Base-by-base conservation (phyloP, 2,329 filamentous ascomycete genomes). In the Cylindrodendrum hubeiense region DNA sequence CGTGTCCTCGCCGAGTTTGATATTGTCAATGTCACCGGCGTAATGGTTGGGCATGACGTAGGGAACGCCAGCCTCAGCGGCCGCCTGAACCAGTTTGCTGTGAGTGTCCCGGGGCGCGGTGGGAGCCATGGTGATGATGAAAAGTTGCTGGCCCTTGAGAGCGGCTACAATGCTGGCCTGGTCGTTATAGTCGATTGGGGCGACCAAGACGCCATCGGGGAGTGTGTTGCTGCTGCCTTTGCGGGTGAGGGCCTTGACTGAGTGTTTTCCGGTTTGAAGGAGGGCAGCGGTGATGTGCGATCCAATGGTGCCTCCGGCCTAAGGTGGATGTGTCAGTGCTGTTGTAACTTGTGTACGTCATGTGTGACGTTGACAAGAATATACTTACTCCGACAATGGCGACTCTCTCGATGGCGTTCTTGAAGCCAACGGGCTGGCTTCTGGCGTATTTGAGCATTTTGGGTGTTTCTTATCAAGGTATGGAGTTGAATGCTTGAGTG, bases 41-140 rank as follows among this genome's bases (percentile, higher is more conserved):
- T 77, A 85, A 4, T 73, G 74, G 67, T 87, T 88, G 0, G 87
- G 86, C 75, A 89, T 79, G 56, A 89, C 66, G 69, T 84, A 88
- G 0, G 79, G 77, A 2, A 89, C 81, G 0, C 82, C 82, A 0
- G 86, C 85, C 60, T 84, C 82, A 22, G 79, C 82, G 1, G 87
- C 86, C 0, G 86, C 87, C 12, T 77, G 74, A 64, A 86, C 75
- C 12, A 88, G 76, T 59, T 82, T 84, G 59, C 65, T 71, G 21
- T 87, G 82, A 1, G 79, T 78, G 34, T 83, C 84, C 0, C 60
- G 72, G 0, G 83, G 79, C 0, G 83, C 83, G 0, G 63, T 69
- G 3, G 78, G 76, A 7, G 80, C 70, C 60, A 88, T 72, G 30
- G 85, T 84, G 68, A 89, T 87, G 70, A 87, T 80, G 4, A 88